Evolutionary conservation across 1,284 basidiomycete species (phyloP).

Genomic region (Ceratobasidium sp.): DNA sequence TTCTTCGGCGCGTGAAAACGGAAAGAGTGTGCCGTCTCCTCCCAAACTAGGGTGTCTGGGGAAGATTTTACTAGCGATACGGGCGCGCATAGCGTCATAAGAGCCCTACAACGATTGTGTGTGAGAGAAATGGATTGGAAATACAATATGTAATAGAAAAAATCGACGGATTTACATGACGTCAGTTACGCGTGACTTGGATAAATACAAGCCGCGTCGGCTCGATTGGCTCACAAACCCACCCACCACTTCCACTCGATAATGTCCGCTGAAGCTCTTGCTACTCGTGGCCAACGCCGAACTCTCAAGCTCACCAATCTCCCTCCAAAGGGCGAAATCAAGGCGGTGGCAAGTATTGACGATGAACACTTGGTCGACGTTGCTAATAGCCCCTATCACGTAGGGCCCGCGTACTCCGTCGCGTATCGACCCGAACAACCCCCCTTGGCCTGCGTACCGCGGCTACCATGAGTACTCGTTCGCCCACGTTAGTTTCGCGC

Average conservation of each 20-base stretch:
- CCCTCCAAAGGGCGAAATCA: constrained; percentile 47
- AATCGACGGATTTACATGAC: constrained; percentile 20
- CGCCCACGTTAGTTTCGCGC: constrained; percentile 69
- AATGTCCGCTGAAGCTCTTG: constrained; percentile 18
- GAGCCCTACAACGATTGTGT: constrained; percentile 2
- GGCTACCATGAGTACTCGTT: constrained; percentile 98
- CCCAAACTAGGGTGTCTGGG: not conserved
- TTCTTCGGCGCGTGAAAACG: constrained; percentile 9
- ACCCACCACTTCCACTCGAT: not conserved
- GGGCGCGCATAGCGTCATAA: constrained; percentile 9
- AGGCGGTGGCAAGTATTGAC: constrained; percentile 9
- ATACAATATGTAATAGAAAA: constrained; percentile 3
- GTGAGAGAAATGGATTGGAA: not conserved
- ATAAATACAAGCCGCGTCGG: constrained; percentile 11
- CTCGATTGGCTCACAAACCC: not conserved
- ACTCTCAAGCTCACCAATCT: constrained; percentile 46
- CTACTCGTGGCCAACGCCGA: constrained; percentile 22
- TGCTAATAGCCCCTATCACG: not conserved
- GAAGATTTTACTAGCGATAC: constrained; percentile 19
- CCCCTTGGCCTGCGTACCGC: constrained; percentile 95
- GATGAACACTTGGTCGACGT: not conserved
- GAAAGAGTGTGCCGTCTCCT: not conserved
- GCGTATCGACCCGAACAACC: constrained; percentile 87
- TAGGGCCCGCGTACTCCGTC: constrained; percentile 48
- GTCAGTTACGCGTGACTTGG: constrained; percentile 43